A percentile compares a stretch with the other conserved stretches of the same genome.
Conservation (phyloP, 1,284 basidiomycete genomes). For the Trichosporon ovoides region DNA sequence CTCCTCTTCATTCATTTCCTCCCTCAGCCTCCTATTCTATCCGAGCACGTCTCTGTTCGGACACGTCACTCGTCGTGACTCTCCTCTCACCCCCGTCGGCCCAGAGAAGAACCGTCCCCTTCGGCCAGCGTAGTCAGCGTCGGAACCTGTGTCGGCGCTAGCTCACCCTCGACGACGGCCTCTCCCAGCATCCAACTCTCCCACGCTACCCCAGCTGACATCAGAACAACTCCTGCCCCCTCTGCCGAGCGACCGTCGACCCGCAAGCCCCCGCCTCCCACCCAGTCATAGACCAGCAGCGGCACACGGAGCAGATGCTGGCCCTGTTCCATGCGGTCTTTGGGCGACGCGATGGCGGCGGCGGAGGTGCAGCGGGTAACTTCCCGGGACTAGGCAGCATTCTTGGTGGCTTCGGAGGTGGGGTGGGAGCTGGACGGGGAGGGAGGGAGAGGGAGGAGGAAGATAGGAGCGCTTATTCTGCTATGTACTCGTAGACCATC, state of each 20-base stretch:
- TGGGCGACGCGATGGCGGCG: slow-evolving; percentile 1
- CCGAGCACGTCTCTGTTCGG: no score
- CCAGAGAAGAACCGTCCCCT: no score
- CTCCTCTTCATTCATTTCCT: no score
- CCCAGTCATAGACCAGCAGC: slow-evolving; percentile 13
- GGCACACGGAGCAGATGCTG: slow-evolving; percentile 20
- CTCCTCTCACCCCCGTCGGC: no score
- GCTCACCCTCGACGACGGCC: no score
- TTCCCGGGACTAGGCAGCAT: neutral
- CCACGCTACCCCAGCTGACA: no score
- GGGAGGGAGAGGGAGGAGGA: neutral
- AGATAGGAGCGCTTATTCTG: slow-evolving; percentile 34
- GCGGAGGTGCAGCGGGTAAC: neutral
- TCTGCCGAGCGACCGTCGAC: slow-evolving; percentile 22
- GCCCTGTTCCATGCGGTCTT: slow-evolving; percentile 21
- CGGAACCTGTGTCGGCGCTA: no score
- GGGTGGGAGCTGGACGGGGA: neutral
- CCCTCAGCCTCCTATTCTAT: no score
- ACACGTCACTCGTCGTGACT: no score
- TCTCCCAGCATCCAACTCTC: no score
- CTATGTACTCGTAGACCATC: slow-evolving; percentile 54
- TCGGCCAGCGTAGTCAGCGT: no score
- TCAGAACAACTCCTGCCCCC: slow-evolving; percentile 27
- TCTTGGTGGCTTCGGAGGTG: neutral
- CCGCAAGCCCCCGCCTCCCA: slow-evolving; percentile 2